A percentile compares a stretch with the other conserved stretches of the same genome.
Conservation (phyloP, 805 yeast genomes). For the Yamadazyma scolyti region DNA sequence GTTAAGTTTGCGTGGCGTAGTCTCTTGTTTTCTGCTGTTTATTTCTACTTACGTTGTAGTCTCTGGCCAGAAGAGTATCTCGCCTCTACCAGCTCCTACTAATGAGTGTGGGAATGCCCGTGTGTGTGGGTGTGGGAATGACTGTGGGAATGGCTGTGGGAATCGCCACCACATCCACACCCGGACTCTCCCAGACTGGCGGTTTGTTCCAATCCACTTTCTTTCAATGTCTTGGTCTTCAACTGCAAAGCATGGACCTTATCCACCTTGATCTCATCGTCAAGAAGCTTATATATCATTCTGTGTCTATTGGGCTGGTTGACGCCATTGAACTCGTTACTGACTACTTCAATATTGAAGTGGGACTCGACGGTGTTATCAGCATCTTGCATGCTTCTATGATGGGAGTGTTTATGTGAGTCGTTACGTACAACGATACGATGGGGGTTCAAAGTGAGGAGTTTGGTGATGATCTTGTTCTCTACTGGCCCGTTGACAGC, state of each 20-base stretch:
- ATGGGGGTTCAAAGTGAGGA: slow-evolving; percentile 37
- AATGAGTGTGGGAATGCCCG: not conserved
- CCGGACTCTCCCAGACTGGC: not conserved
- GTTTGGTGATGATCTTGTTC: slow-evolving; percentile 13
- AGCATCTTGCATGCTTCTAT: slow-evolving; percentile 75
- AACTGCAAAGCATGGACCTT: slow-evolving; percentile 89
- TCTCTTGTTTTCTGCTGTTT: too few species aligned
- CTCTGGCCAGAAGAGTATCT: too few species aligned
- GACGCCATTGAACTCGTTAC: slow-evolving; percentile 63
- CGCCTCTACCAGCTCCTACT: too few species aligned
- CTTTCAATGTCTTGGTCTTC: slow-evolving; percentile 61
- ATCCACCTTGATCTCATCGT: slow-evolving; percentile 64
- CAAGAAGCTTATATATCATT: slow-evolving; percentile 61
- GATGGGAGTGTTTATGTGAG: slow-evolving; percentile 85
- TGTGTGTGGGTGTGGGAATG: slow-evolving; percentile 1
- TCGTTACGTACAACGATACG: slow-evolving; percentile 64
- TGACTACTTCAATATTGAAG: slow-evolving; percentile 70
- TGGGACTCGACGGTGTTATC: slow-evolving; percentile 75
- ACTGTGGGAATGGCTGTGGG: slow-evolving; percentile 1
- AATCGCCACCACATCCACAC: not conserved
- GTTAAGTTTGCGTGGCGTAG: too few species aligned
- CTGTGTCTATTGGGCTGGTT: slow-evolving; percentile 75
- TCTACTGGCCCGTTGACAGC: slow-evolving; percentile 45
- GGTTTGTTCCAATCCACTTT: slow-evolving; percentile 7
- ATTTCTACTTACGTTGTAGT: too few species aligned